Evolutionary conservation across 164 flowering plant species (phyloP).

Genomic region (Annona squamosa): DNA sequence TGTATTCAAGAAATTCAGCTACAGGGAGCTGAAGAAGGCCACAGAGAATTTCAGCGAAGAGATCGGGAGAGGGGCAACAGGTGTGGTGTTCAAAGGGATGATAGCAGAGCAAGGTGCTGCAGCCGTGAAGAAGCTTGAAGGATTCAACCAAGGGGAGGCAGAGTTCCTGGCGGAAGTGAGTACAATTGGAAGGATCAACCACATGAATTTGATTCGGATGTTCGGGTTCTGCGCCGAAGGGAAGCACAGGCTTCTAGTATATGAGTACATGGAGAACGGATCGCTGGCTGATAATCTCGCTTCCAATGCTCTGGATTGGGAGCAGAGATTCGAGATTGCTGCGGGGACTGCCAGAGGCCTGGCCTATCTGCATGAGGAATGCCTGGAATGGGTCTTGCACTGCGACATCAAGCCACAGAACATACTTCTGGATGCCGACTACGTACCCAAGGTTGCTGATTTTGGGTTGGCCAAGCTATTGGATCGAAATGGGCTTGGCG

Average conservation of each 20-base stretch:
- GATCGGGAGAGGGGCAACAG: slow-evolving; percentile 11
- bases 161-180: slow-evolving; percentile 28
- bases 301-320: slow-evolving; percentile 17
- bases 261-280: slow-evolving; percentile 31
- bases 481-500: slow-evolving; percentile 3
- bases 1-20: slow-evolving; percentile 1
- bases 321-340: slow-evolving; percentile 19
- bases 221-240: slow-evolving; percentile 32
- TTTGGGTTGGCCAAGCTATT: slow-evolving; percentile 32
- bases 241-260: slow-evolving; percentile 24
- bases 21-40: slow-evolving; percentile 2
- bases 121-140: slow-evolving; percentile 22
- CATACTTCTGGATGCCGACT: slow-evolving; percentile 24
- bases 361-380: slow-evolving; percentile 36
- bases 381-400: slow-evolving; percentile 37
- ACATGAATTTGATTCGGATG: slow-evolving; percentile 28
- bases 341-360: slow-evolving; percentile 29
- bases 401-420: slow-evolving; percentile 39
- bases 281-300: slow-evolving; percentile 22
- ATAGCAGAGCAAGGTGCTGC: slow-evolving; percentile 12
- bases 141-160: slow-evolving; percentile 19
- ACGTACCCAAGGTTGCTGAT: slow-evolving; percentile 31
- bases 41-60: slow-evolving; percentile 1
- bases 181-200: slow-evolving; percentile 25
- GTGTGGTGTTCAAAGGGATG: slow-evolving; percentile 24